Base-by-base conservation (phyloP, 805 yeast species). In the Yamadazyma phyllophila region DNA sequence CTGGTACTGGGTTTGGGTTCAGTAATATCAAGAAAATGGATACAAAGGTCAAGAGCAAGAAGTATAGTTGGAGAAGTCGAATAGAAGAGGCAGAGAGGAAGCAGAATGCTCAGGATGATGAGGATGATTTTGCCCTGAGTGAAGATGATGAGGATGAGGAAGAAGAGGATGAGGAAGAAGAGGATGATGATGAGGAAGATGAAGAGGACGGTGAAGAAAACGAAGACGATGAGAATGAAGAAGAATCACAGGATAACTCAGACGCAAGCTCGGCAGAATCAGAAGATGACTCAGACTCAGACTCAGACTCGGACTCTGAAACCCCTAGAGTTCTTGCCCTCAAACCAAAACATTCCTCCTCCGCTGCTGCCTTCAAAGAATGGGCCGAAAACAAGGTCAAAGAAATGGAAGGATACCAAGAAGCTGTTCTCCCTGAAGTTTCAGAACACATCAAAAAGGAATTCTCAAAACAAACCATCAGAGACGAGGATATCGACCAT, bases 321-420 rank as follows among this genome's bases (percentile, higher is more conserved):
- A 51, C 52, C 11, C 72, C 75, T 2, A 52, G 62, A 38, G 58
- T 70, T 15, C 50, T 68, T n/a, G 58, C 60, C 32, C 64, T 60
- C 27, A 77, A 70, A 55, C 76, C 76, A 34, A 66, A 69, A 31
- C 82, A 73, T 50, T 69, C 76, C 0, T 60, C 73, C 26, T 68
- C 54, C 0, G 74, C 73, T 2, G 50, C 66, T 37, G 77, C 81
- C 13, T 94, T 94, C 72, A 88, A 87, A 64, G 78, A 78, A 14
- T 94, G 99, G 98, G 97, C 97, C 0, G 87, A 83, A 53, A 66
- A 75, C 30, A 87, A 86, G 57, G 78, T 83, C 3, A 80, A 84
- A 47, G 72, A 77, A 49, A 66, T 81, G 33, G 88, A 81, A 53
- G 89, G 87, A 1, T 72, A 82, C 20, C 74, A 77, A 6, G 80